Conservation (phyloP, 2,329 filamentous ascomycete species). For the Penicillium nordicum region DNA sequence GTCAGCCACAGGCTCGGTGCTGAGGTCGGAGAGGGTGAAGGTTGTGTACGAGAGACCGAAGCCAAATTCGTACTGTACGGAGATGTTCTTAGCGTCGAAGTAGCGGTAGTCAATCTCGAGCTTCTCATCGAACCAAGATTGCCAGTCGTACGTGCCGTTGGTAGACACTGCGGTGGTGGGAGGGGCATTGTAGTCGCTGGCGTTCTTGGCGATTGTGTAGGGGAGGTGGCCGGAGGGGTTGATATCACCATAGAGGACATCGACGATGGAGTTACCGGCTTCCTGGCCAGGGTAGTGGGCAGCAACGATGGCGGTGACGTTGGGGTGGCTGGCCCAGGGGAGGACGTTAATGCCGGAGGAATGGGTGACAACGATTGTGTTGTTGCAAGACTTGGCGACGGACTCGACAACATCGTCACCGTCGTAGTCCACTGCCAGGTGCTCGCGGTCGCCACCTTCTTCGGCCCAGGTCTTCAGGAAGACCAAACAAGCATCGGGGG, state of each 20-base stretch:
- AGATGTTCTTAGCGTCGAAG: constrained; percentile 21
- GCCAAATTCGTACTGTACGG: constrained; percentile 23
- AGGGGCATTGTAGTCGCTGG: constrained; percentile 60
- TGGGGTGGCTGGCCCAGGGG: constrained; percentile 18
- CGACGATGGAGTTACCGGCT: constrained; percentile 72
- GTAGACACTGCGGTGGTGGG: constrained; percentile 12
- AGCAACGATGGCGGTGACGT: constrained; percentile 71
- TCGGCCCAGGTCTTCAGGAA: constrained; percentile 79
- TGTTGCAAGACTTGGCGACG: constrained; percentile 68
- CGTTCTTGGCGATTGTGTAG: constrained; percentile 72
- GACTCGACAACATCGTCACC: constrained; percentile 80
- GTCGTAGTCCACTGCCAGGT: constrained; percentile 63
- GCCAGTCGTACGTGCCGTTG: constrained; percentile 16
- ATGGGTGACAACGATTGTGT: constrained; percentile 85
- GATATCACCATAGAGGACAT: constrained; percentile 75
- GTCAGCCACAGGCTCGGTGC: background rate
- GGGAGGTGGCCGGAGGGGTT: constrained; percentile 75
- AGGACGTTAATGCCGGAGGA: constrained; percentile 65
- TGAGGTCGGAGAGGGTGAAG: constrained; percentile 65
- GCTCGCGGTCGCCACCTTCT: constrained; percentile 67
- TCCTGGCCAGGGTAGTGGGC: constrained; percentile 81
- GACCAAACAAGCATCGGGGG: constrained; percentile 57
- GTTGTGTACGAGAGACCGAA: constrained; percentile 72
- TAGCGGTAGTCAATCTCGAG: constrained; percentile 24
- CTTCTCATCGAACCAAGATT: constrained; percentile 16